These are phyloP conservation scores for Larix kaempferi DNA, from an alignment of 75 land plant genomes.

Conservation along the genomic window DNA sequence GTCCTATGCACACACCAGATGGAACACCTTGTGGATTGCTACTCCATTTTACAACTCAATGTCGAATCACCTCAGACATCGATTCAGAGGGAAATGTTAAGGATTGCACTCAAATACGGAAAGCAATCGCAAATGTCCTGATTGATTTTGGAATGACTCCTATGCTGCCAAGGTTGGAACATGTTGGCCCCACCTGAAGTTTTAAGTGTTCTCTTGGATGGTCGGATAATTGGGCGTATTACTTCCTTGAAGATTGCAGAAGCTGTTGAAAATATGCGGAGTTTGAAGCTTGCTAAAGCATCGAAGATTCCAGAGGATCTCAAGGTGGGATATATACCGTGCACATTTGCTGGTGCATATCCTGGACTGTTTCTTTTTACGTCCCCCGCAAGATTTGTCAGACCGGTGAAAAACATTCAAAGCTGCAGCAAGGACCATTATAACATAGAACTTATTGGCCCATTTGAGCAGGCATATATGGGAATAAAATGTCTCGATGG, in stretches of 20 bases:
- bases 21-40: slow-evolving; percentile 95
- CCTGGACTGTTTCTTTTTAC: slow-evolving; percentile 90
- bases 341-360: slow-evolving; percentile 80
- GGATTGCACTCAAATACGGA: slow-evolving; percentile 52
- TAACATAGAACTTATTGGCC: slow-evolving; percentile 81
- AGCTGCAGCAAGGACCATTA: slow-evolving; percentile 12
- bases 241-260: slow-evolving; percentile 36
- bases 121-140: slow-evolving; percentile 42
- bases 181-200: slow-evolving; percentile 71
- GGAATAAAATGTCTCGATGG: slow-evolving; percentile 97
- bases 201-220: slow-evolving; percentile 84
- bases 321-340: slow-evolving; percentile 95
- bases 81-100: slow-evolving; percentile 61
- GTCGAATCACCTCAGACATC: slow-evolving; percentile 74
- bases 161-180: slow-evolving; percentile 52
- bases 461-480: slow-evolving; percentile 99
- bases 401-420: slow-evolving; percentile 73
- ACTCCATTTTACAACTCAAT: slow-evolving; percentile 73
- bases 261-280: slow-evolving; percentile 64
- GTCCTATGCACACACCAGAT: slow-evolving; percentile 99
- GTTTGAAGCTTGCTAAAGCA: slow-evolving; percentile 45
- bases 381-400: slow-evolving; percentile 79
- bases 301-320: slow-evolving; percentile 88
- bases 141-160: slow-evolving; percentile 68
- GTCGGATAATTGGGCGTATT: slow-evolving; percentile 75